Percentiles rank a stretch among this genome's conserved stretches.
These are phyloP conservation scores for Eucalyptus lansdowneana DNA, from an alignment of 345 rosid species.

Conservation along the genomic window DNA sequence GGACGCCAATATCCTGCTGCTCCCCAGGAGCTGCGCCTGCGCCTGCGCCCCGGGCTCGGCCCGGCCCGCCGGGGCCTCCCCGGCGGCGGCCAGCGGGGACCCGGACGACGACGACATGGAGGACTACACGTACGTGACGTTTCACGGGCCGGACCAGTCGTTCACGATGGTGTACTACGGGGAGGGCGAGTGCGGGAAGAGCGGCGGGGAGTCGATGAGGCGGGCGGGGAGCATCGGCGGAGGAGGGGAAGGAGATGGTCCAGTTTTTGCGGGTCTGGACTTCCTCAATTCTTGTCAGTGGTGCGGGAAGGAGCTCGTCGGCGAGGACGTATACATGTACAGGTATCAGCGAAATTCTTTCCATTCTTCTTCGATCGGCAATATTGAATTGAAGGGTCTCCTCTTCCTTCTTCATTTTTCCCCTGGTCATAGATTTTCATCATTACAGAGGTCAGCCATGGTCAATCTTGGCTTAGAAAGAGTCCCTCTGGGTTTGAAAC, in stretches of 20 bases:
- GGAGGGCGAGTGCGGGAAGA: conserved; percentile 7
- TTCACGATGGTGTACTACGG: conserved; percentile 45
- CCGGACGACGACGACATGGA: conserved; percentile 37
- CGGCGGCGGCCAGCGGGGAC: neutral
- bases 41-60: neutral
- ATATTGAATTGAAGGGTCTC: neutral
- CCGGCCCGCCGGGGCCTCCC: neutral
- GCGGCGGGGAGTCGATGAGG: neutral
- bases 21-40: conserved; percentile 13
- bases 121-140: conserved; percentile 52
- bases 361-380: neutral
- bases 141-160: conserved; percentile 31
- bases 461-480: neutral
- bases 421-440: neutral
- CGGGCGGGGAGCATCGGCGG: conserved; percentile 5
- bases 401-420: neutral
- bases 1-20: conserved; percentile 3
- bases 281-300: conserved; percentile 54
- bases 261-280: conserved; percentile 27
- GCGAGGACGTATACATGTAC: conserved; percentile 75
- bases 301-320: conserved; percentile 64
- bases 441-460: neutral
- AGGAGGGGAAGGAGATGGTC: neutral
- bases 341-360: conserved; percentile 19
- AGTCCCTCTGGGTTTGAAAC: neutral